phyloP scores from a whole-genome alignment of 2,329 filamentous ascomycete genomes.

The Aspergillus arachidicola region DNA sequence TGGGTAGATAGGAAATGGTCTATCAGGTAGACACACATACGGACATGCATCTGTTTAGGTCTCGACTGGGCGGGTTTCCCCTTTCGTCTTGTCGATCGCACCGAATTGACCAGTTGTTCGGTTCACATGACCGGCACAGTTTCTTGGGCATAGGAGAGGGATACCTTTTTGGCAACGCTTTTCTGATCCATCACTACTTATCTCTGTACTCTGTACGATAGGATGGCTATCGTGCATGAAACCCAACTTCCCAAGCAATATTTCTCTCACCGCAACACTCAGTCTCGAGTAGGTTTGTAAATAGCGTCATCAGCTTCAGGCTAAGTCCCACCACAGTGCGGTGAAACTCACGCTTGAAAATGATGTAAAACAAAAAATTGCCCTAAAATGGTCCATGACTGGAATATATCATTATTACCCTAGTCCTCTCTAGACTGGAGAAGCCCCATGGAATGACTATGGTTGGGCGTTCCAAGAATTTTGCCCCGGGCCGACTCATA shows the following conservation, averaged over 20 bases:
- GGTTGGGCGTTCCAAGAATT: not conserved
- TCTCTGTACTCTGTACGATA: not conserved
- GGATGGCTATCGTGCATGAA: not conserved
- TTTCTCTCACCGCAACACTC: not conserved
- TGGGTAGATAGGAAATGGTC: not conserved
- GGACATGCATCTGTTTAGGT: not conserved
- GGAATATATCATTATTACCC: not conserved
- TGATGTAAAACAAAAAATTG: not conserved
- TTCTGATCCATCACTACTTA: not conserved
- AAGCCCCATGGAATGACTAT: not conserved
- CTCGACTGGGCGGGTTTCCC: not conserved
- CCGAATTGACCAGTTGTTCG: not conserved
- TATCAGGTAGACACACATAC: not conserved
- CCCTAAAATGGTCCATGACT: not conserved
- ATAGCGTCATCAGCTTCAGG: not conserved
- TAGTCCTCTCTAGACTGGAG: not conserved
- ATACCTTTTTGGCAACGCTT: not conserved
- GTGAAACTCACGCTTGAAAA: not conserved
- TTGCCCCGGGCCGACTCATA: conserved; percentile 16
- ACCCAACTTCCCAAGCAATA: not conserved
- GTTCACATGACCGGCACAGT: not conserved
- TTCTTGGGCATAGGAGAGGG: not conserved
- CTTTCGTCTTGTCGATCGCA: not conserved
- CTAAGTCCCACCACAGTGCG: not conserved
- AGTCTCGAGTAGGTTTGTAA: not conserved